Conservation (phyloP, 208 protist genomes). For the Herpetomonas samuelpessoai region DNA sequence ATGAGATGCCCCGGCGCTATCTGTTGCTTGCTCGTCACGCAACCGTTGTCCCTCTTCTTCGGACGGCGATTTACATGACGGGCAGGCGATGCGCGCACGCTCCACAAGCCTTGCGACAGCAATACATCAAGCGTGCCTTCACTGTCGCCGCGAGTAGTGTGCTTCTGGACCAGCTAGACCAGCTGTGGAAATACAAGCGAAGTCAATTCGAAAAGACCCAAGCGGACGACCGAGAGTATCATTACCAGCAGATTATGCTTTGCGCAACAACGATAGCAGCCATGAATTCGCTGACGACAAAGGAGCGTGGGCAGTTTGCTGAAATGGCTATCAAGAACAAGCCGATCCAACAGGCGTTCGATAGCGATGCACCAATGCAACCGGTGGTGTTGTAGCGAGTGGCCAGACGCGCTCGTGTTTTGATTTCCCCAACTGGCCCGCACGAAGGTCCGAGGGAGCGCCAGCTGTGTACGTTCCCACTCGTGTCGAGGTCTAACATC, state of each 20-base stretch:
- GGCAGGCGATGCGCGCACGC: slow-evolving; percentile 25
- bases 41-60: slow-evolving; percentile 44
- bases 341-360: slow-evolving; percentile 18
- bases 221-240: slow-evolving; percentile 19
- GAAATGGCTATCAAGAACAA: slow-evolving; percentile 26
- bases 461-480: no score
- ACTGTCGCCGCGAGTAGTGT: slow-evolving; percentile 31
- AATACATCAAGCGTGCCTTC: slow-evolving; percentile 48
- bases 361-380: slow-evolving; percentile 25
- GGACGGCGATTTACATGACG: slow-evolving; percentile 36
- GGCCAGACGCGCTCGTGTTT: background rate
- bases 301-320: slow-evolving; percentile 30
- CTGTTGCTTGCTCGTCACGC: slow-evolving; percentile 49
- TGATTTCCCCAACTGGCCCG: background rate
- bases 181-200: slow-evolving; percentile 37
- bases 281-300: slow-evolving; percentile 44
- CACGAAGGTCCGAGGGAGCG: no score
- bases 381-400: slow-evolving; percentile 24
- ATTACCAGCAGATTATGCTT: slow-evolving; percentile 25
- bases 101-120: slow-evolving; percentile 50
- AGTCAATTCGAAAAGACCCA: slow-evolving; percentile 28
- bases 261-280: slow-evolving; percentile 47
- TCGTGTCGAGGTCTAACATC: no score
- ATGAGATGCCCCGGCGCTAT: slow-evolving; percentile 39
- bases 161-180: slow-evolving; percentile 63